Evolutionary conservation across 176 grass and related monocot genomes (phyloP).

Genomic region (Elaeis guineensis): DNA sequence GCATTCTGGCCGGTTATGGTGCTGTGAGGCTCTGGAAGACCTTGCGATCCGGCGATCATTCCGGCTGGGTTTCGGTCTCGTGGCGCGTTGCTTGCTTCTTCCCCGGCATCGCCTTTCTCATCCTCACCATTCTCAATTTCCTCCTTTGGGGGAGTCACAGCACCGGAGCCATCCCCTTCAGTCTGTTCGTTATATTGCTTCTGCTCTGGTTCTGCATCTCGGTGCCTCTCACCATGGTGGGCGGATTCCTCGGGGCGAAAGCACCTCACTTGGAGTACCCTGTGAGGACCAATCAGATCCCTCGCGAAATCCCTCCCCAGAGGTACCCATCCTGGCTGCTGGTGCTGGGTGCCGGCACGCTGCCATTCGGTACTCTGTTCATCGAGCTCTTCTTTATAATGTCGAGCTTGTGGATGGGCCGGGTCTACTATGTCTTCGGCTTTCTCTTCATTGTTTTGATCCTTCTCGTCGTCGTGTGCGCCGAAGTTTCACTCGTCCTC

Average conservation of each 20-base stretch:
- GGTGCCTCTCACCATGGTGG: slow-evolving; percentile 42
- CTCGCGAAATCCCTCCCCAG: slow-evolving; percentile 27
- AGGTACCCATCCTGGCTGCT: slow-evolving; percentile 50
- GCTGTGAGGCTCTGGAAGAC: slow-evolving; percentile 48
- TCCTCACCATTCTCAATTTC: slow-evolving; percentile 46
- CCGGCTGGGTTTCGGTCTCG: slow-evolving; percentile 42
- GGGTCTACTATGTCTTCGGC: slow-evolving; percentile 66
- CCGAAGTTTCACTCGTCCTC: slow-evolving; percentile 51
- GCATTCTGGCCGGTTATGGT: slow-evolving; percentile 33
- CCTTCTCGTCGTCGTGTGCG: slow-evolving; percentile 52
- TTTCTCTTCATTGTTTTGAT: slow-evolving; percentile 53
- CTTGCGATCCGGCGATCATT: slow-evolving; percentile 22
- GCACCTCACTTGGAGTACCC: slow-evolving; percentile 39
- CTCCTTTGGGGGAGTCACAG: slow-evolving; percentile 60
- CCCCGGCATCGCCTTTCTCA: slow-evolving; percentile 34
- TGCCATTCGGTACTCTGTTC: slow-evolving; percentile 67
- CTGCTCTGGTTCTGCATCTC: slow-evolving; percentile 61
- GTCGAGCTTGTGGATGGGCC: slow-evolving; percentile 61
- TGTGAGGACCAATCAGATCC: slow-evolving; percentile 39
- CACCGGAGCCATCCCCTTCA: slow-evolving; percentile 48
- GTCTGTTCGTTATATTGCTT: slow-evolving; percentile 31
- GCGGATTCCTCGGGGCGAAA: slow-evolving; percentile 34
- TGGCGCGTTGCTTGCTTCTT: slow-evolving; percentile 34
- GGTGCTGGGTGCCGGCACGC: slow-evolving; percentile 30
- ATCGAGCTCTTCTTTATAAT: slow-evolving; percentile 84